These are phyloP conservation scores for Rhodosporidiobolus sp. DNA, from an alignment of 768 basidiomycete species.

Conservation along the genomic window DNA sequence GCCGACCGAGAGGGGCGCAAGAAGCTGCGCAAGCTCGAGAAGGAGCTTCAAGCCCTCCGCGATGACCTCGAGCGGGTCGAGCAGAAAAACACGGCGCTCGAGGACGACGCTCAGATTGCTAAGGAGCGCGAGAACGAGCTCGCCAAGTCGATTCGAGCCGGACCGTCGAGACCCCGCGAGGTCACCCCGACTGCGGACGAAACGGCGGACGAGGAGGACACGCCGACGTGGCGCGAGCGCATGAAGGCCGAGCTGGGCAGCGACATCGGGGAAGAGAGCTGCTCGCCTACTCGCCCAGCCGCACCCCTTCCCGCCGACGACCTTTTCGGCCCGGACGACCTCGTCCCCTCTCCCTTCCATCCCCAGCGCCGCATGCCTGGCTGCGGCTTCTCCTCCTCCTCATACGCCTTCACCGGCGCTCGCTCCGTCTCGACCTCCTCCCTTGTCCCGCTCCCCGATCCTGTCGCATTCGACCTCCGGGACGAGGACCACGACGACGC, in stretches of 20 bases:
- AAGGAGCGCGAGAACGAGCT: constrained; percentile 11
- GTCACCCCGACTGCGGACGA: not conserved
- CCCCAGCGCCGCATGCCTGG: not conserved
- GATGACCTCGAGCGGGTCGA: constrained; percentile 36
- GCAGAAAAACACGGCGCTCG: constrained; percentile 28
- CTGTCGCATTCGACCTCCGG: constrained; percentile 1
- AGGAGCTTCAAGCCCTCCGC: constrained; percentile 35
- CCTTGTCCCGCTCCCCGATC: constrained; percentile 1
- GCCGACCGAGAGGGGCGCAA: constrained; percentile 32
- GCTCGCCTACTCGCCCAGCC: too few relatives aligned
- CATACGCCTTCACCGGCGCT: not conserved
- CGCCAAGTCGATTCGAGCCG: not conserved
- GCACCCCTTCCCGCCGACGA: too few relatives aligned
- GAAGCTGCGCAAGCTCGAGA: constrained; percentile 41
- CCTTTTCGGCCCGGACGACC: too few relatives aligned
- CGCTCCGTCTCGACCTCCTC: constrained; percentile 9
- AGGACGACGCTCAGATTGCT: not conserved
- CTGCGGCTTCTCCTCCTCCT: not conserved
- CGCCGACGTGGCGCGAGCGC: not conserved
- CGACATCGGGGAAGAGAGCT: not conserved
- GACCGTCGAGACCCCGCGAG: not conserved
- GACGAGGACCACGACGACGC: constrained; percentile 29
- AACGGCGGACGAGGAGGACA: not conserved
- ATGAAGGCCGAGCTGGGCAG: not conserved
- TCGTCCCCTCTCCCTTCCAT: not conserved